Evolutionary conservation across 345 rosid genomes (phyloP).

Genomic region (Isatis tinctoria): DNA sequence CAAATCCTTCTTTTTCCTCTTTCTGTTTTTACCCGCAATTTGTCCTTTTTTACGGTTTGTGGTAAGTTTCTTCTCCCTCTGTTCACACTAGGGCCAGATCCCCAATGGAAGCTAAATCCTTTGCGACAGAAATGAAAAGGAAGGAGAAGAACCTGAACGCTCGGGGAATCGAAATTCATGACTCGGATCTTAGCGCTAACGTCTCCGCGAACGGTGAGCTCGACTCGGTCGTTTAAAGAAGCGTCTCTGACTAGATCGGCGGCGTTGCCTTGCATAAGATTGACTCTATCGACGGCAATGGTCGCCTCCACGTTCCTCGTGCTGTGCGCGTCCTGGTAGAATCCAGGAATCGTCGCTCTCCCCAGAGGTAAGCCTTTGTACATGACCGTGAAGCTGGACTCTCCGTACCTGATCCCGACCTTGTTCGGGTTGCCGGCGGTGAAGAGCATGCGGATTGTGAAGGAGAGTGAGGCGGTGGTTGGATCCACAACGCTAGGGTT

Average conservation of each 20-base stretch:
- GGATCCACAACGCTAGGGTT: slow-evolving; percentile 40
- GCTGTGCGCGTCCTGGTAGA: slow-evolving; percentile 86
- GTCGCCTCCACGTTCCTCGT: slow-evolving; percentile 69
- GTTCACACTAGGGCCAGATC: no score
- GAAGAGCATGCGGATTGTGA: slow-evolving; percentile 74
- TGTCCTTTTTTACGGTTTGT: neutral
- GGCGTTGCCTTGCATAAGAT: slow-evolving; percentile 78
- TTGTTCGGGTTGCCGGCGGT: slow-evolving; percentile 90
- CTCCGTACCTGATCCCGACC: slow-evolving; percentile 94
- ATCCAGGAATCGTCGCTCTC: slow-evolving; percentile 82
- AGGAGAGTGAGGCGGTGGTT: slow-evolving; percentile 62
- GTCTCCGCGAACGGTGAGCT: slow-evolving; percentile 74
- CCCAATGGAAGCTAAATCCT: no score
- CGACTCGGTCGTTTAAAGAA: slow-evolving; percentile 77
- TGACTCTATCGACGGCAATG: slow-evolving; percentile 74
- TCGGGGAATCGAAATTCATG: slow-evolving; percentile 87
- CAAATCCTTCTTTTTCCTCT: neutral
- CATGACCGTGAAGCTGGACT: slow-evolving; percentile 94
- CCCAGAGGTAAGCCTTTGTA: slow-evolving; percentile 91
- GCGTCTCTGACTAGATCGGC: slow-evolving; percentile 77
- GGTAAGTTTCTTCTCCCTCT: slow-evolving; percentile 9
- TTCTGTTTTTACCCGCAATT: neutral
- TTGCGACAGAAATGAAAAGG: neutral
- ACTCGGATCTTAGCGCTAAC: slow-evolving; percentile 96
- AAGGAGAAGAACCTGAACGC: slow-evolving; percentile 61